phyloP scores from a whole-genome alignment of 345 rosid genomes.

The Xanthoceras sorbifolium region DNA sequence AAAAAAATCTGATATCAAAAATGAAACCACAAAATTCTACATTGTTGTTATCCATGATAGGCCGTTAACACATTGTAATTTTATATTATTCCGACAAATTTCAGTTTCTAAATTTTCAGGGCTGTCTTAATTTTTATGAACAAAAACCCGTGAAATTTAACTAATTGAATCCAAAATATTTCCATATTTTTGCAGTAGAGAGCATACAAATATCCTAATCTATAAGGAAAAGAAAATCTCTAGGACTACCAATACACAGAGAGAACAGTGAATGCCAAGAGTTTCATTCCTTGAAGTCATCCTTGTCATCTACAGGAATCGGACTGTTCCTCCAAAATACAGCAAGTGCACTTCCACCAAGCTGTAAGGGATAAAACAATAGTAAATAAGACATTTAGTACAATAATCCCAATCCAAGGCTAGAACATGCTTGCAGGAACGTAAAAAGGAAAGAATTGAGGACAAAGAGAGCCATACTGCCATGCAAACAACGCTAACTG shows the following conservation, averaged over 20 bases:
- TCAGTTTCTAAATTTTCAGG: background rate
- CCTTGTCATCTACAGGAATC: conserved; percentile 74
- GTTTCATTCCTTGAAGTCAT: conserved; percentile 80
- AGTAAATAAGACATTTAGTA: background rate
- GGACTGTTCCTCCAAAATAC: conserved; percentile 93
- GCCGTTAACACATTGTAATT: background rate
- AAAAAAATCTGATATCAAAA: too few species aligned
- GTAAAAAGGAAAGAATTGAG: background rate
- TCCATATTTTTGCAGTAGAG: background rate
- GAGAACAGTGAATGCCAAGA: background rate
- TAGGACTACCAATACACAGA: background rate
- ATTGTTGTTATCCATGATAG: background rate
- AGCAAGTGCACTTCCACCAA: conserved; percentile 96
- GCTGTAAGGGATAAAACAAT: conserved; percentile 41
- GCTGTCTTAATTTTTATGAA: background rate
- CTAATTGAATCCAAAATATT: background rate
- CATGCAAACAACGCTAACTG: conserved; percentile 98
- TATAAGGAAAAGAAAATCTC: background rate
- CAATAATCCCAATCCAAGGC: background rate
- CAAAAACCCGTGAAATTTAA: background rate
- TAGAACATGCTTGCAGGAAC: background rate
- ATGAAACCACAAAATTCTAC: background rate
- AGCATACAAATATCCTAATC: background rate
- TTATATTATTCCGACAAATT: background rate
- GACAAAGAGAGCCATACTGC: conserved; percentile 56